Evolutionary conservation across 768 basidiomycete genomes (phyloP), one percentile per base, ranked within the genome.

Genomic region (Agrocybe chaxingu): DNA sequence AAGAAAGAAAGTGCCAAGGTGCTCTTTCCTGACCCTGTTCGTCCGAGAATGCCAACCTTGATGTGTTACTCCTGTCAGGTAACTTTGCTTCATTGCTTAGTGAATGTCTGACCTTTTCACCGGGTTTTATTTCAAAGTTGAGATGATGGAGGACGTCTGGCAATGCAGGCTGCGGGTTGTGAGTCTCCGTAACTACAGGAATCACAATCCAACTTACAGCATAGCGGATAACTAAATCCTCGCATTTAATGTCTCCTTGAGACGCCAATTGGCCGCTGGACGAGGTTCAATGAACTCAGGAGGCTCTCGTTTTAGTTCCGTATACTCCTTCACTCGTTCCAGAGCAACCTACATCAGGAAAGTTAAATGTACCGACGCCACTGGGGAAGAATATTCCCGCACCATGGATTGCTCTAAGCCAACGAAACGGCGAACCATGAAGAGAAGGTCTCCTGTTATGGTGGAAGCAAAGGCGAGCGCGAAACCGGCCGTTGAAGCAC

Each of bases 1-100:
- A 95, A 92, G 70, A 93, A 89, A 7, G 87, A 87, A 9, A 93
- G 72, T 0, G 90, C 90, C 9, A 89, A 73, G 1, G 89, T 91
- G 57, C 85, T 87, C 70, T 92, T 92, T 32, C 89, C 89, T 7
- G 82, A 84, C 12, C 83, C 84, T 0, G 86, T 88, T 51, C 85
- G 72, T 40, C 86, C 87, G 1, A 88, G 70, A 49, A 88, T 84
- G 16, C 87, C 87, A 47, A 89, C 63, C 84, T 85, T 56, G 31
- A 35, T 37, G 40, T n/a, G 31, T 12, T 41, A 38, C 41, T 24
- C 5, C 41, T n/a, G 32, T 44, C 24, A 34, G 18, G 32, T 7
- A 37, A 16, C 12, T 35, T 48, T 35, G 78, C 6, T 84, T 81
- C 16, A 49, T 32, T 35, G 8, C 3, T 4, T 5, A 24, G 31